Percentiles rank a stretch among this genome's conserved stretches.
Evolutionary conservation across 2,329 filamentous ascomycete species (phyloP).

Genomic region (Microdochium paspali): DNA sequence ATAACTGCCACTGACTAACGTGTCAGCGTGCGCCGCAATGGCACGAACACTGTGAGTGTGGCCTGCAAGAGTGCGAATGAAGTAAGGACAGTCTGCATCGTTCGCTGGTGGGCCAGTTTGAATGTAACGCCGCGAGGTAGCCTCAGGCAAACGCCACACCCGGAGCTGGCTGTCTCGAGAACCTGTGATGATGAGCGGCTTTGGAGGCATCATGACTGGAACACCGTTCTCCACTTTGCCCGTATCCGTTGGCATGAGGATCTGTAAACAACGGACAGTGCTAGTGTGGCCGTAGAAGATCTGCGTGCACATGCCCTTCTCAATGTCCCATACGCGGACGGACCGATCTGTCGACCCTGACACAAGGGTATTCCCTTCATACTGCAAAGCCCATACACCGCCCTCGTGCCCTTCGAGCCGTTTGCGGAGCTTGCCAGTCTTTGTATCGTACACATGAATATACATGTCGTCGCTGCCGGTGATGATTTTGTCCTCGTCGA

Average conservation of each 20-base stretch:
- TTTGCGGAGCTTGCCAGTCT: constrained; percentile 76
- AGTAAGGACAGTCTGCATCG: constrained; percentile 83
- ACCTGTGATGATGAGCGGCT: constrained; percentile 93
- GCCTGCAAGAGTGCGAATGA: constrained; percentile 75
- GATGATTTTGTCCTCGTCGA: constrained; percentile 95
- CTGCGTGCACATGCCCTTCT: constrained; percentile 83
- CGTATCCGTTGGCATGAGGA: constrained; percentile 76
- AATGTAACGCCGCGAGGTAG: constrained; percentile 67
- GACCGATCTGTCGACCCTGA: constrained; percentile 94
- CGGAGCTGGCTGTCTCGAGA: constrained; percentile 89
- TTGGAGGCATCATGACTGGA: constrained; percentile 81
- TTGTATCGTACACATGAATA: constrained; percentile 97
- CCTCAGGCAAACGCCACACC: constrained; percentile 86
- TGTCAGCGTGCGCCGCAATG: constrained; percentile 90
- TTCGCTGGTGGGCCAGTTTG: constrained; percentile 68
- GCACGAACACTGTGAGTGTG: constrained; percentile 92
- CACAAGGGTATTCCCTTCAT: constrained; percentile 88
- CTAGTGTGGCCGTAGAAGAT: constrained; percentile 97
- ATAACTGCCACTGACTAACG: constrained; percentile 94
- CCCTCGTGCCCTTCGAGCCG: constrained; percentile 90
- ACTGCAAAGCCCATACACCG: constrained; percentile 95
- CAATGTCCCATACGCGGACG: constrained; percentile 99
- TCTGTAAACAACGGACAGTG: constrained; percentile 91
- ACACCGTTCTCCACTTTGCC: constrained; percentile 63
- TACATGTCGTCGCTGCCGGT: constrained; percentile 96